Percentiles rank a stretch among this genome's conserved stretches.
Conservation (phyloP, 2,329 filamentous ascomycete genomes). For the Lachnellula occidentalis region DNA sequence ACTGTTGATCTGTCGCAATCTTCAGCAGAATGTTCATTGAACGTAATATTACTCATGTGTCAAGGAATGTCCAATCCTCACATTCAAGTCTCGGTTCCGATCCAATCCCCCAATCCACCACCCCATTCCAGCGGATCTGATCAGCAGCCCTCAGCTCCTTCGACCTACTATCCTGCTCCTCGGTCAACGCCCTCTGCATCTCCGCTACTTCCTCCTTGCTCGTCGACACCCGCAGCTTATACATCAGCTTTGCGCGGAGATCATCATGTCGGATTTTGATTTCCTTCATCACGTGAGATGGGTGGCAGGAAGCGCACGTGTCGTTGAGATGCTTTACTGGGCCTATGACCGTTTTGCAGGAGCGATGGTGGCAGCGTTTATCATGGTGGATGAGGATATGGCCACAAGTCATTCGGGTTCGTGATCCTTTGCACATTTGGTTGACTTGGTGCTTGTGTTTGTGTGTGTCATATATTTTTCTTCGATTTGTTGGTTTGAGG, state of each 20-base stretch:
- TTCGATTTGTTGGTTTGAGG: too few species aligned
- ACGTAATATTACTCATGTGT: not conserved
- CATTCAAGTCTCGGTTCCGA: not conserved
- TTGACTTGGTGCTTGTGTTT: too few species aligned
- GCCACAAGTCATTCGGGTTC: slow-evolving; percentile 10
- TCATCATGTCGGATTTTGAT: slow-evolving; percentile 27
- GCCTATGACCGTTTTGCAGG: slow-evolving; percentile 3
- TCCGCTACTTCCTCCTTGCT: slow-evolving; percentile 13
- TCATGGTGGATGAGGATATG: slow-evolving; percentile 8
- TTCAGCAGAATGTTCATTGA: not conserved
- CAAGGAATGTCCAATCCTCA: not conserved
- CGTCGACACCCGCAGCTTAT: slow-evolving; percentile 26
- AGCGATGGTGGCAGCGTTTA: not conserved
- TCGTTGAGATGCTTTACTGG: slow-evolving; percentile 25
- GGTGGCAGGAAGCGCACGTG: slow-evolving; percentile 36
- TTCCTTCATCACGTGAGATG: slow-evolving; percentile 20
- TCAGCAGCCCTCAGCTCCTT: slow-evolving; percentile 6
- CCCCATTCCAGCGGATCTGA: slow-evolving; percentile 12
- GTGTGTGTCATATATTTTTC: too few species aligned
- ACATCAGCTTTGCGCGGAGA: slow-evolving; percentile 26
- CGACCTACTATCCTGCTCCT: not conserved
- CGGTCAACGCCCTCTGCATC: slow-evolving; percentile 7
- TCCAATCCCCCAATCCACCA: slow-evolving; percentile 9
- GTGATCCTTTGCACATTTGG: slow-evolving; percentile 11
- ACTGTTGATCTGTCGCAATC: slow-evolving; percentile 3